Evolutionary conservation across 2,329 filamentous ascomycete genomes (phyloP), one percentile per base, ranked within the genome.

Genomic region (Huntiella abstrusa): DNA sequence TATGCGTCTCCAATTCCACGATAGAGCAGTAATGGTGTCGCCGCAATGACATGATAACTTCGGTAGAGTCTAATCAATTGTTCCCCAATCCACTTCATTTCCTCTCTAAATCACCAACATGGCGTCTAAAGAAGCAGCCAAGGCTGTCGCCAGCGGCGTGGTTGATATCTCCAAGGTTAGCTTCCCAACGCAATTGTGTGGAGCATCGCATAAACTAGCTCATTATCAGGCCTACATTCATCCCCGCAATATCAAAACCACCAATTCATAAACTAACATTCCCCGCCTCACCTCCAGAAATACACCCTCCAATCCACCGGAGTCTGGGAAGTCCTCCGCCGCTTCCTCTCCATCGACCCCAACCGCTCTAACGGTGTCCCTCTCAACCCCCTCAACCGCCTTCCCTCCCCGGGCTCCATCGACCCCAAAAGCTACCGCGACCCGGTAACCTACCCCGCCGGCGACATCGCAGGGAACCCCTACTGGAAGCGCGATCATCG

Each of bases 221-320:
- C 41, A 17, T 33, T 12, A 11, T 37, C 16, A 15, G 7, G 15
- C 19, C 41, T 15, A 16, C 15, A 15, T 19, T 28, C 5, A 15
- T 17, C 22, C 40, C 28, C 41, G 41, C 16, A 44, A 16, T 10
- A n/a, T 37, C 11, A 33, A 37, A 7, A 28, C 19, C 41, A 17
- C 38, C 4, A 48, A 8, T 34, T 4, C n/a, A 16, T 19, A 34
- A n/a, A 11, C 15, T 44, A 33, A 16, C 35, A 13, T 16, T 10
- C 3, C 6, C 5, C n/a, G 6, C 3, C 19, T 46, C 4, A 47
- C 4, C 4, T 35, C 32, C 57, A 98, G 88, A 96, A 96, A 83
- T 88, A 98, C 68, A 93, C 87, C 33, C 69, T 96, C 53, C 83
- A 94, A 60, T 91, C 88, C 44, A 75, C 71, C 35, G 91, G 91